Percentiles rank a stretch among this genome's conserved stretches.
Evolutionary conservation across 768 basidiomycete species (phyloP).

Genomic region (Podaxis mareebaensis): DNA sequence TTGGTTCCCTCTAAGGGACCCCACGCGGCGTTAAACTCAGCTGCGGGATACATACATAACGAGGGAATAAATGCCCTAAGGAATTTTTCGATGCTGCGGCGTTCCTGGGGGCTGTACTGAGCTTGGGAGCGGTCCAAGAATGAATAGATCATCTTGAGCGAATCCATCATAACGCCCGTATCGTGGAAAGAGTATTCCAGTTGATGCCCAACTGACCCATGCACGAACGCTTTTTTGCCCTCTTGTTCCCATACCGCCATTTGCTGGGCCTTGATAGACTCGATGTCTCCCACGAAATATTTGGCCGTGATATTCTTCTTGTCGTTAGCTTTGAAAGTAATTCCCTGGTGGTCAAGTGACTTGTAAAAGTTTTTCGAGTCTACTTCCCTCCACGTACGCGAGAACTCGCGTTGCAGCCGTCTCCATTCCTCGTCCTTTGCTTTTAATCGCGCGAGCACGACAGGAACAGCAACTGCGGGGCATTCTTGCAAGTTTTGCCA

Average conservation of each 20-base stretch:
- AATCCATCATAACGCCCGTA: constrained; percentile 80
- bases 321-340: constrained; percentile 93
- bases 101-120: constrained; percentile 73
- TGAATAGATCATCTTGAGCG: constrained; percentile 85
- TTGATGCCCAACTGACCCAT: constrained; percentile 62
- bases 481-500: constrained; percentile 88
- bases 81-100: constrained; percentile 82
- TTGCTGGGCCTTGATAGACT: constrained; percentile 64
- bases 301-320: constrained; percentile 90
- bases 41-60: constrained; percentile 69
- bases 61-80: constrained; percentile 82
- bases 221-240: constrained; percentile 38
- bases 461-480: constrained; percentile 87
- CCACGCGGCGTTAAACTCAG: constrained; percentile 66
- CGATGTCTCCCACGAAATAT: constrained; percentile 79
- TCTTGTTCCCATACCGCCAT: constrained; percentile 37
- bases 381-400: constrained; percentile 94
- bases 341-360: constrained; percentile 93
- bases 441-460: constrained; percentile 86
- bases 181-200: constrained; percentile 80
- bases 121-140: constrained; percentile 88
- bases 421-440: constrained; percentile 98
- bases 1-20: constrained; percentile 53
- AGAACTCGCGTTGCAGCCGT: constrained; percentile 92
- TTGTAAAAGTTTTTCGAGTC: constrained; percentile 99